phyloP scores from a whole-genome alignment of 1,139 yeast species.

The Scheffersomyces lignicola region DNA sequence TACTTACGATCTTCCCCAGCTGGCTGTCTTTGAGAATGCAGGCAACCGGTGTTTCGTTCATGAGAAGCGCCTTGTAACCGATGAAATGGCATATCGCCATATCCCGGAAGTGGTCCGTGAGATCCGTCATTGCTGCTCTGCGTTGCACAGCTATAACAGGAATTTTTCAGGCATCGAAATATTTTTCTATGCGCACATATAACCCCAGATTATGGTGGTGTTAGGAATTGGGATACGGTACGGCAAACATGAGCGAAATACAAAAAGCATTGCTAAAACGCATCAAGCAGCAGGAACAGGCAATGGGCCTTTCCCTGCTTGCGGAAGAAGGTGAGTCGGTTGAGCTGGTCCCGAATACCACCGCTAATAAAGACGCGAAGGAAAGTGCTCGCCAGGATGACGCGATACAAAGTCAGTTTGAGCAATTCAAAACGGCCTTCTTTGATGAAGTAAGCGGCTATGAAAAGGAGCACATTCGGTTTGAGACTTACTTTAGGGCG shows the following conservation, averaged over 20 bases:
- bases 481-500: conserved; percentile 61
- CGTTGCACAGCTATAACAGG: too few species aligned
- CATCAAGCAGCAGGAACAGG: conserved; percentile 37
- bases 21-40: conserved; percentile 57
- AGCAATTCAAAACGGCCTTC: conserved; percentile 16
- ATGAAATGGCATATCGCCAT: conserved; percentile 44
- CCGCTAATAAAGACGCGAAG: not conserved
- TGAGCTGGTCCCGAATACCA: not conserved
- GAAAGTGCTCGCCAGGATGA: conserved; percentile 6
- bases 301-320: conserved; percentile 33
- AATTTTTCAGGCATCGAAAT: too few species aligned
- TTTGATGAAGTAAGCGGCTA: conserved; percentile 17
- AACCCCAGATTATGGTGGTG: too few species aligned
- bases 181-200: too few species aligned
- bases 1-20: conserved; percentile 57
- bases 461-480: conserved; percentile 14
- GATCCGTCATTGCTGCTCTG: conserved; percentile 20
- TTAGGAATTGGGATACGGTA: too few species aligned
- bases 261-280: conserved; percentile 42
- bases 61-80: conserved; percentile 39
- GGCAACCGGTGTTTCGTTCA: conserved; percentile 76
- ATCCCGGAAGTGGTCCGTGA: conserved; percentile 27
- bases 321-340: conserved; percentile 24
- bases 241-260: conserved; percentile 51
- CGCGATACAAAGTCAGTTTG: conserved; percentile 6